Evolutionary conservation across 768 basidiomycete species (phyloP), one percentile per base, ranked within the genome.

Genomic region (Pisolithus orientalis): DNA sequence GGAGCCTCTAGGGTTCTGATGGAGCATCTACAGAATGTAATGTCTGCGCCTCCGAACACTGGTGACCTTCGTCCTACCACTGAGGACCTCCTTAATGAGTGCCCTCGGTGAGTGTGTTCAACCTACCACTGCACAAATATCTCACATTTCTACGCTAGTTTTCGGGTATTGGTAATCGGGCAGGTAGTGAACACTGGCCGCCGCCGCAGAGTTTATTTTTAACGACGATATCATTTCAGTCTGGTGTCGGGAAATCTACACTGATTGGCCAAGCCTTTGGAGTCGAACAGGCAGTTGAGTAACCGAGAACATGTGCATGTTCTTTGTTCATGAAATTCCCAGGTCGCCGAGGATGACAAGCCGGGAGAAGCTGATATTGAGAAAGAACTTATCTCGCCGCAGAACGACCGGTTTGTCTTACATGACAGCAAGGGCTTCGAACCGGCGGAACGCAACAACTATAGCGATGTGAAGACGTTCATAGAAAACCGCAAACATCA

Each of bases 391-490:
- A 34, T 47, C 21, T 52, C 58, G 13, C 16, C 7, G 24, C 39
- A 50, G 44, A 59, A 55, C 32, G 13, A 31, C 3, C 39, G 31
- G 9, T 52, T 59, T 29, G 43, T 59, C 32, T 45, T 59, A 9
- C 58, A 59, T 13, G 54, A 59, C 14, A 52, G 58, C 28, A 16
- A 32, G 44, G 58, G 58, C 9, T 56, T 59, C 27, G 58, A 59
- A 44, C 21, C 50, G 21, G 54, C 49, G 5, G 53, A 51, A 8
- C 1, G 14, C 16, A 39, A 34, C 13, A 59, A 43, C 27, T 17
- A 51, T 25, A 17, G 43, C 3, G 40, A 29, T 32, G 50, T 59
- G 6, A 37, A 31, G n/a, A 14, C 52, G 6, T 59, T 59, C 27
- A 56, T 59, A 27, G 4, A 56, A 8, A 14, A 28, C 11, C 45